A percentile compares a stretch with the other conserved stretches of the same genome.
phyloP scores from a whole-genome alignment of 331 rosid genomes.

The Malus hybrid region DNA sequence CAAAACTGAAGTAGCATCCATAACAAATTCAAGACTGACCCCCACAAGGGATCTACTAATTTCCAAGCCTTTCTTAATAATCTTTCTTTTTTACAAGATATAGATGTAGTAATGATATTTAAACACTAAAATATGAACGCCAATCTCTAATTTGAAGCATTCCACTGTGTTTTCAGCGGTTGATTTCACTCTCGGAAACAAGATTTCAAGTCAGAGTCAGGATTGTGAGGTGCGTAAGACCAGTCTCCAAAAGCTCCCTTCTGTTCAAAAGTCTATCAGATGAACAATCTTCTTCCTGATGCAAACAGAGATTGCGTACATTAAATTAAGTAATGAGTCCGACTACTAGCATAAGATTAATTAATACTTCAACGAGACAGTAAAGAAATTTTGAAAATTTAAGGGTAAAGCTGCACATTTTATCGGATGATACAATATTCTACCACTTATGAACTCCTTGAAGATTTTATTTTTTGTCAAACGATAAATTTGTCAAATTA shows the following conservation, averaged over 20 bases:
- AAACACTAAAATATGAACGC: background rate
- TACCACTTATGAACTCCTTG: background rate
- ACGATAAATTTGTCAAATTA: too few species aligned
- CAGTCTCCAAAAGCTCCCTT: constrained; percentile 73
- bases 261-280: constrained; percentile 67
- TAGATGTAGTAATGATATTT: background rate
- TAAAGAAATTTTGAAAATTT: background rate
- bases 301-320: background rate
- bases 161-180: background rate
- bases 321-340: background rate
- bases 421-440: background rate
- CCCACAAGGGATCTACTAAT: background rate
- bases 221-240: constrained; percentile 45
- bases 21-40: too few species aligned
- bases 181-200: background rate
- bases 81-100: background rate
- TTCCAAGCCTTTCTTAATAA: background rate
- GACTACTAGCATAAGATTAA: background rate
- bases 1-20: too few species aligned
- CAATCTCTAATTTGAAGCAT: background rate
- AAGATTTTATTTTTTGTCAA: too few species aligned
- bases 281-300: constrained; percentile 65
- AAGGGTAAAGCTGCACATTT: background rate
- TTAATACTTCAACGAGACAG: background rate
- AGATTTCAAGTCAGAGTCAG: constrained; percentile 2